A percentile compares a stretch with the other conserved stretches of the same genome.
phyloP scores from a whole-genome alignment of 2,329 filamentous ascomycete genomes.

The Colletotrichum noveboracense region DNA sequence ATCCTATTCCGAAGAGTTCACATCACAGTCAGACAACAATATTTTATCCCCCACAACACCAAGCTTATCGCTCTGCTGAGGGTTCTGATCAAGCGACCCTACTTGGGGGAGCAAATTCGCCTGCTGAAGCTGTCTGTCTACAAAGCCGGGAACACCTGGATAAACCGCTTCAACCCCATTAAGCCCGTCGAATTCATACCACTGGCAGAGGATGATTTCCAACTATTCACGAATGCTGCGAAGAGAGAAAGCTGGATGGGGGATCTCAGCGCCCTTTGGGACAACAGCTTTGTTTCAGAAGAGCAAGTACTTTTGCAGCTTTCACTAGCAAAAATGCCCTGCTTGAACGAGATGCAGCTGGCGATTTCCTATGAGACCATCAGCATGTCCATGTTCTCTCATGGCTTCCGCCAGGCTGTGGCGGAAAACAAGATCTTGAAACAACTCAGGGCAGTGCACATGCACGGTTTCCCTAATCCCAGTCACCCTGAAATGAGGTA shows the following conservation, averaged over 20 bases:
- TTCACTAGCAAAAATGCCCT: not conserved
- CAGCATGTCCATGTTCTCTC: not conserved
- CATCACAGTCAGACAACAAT: not conserved
- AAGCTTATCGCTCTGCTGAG: too few relatives aligned
- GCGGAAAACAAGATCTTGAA: not conserved
- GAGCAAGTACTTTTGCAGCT: not conserved
- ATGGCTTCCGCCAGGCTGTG: not conserved
- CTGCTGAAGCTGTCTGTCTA: not conserved
- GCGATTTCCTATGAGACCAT: too few relatives aligned
- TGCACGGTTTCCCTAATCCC: not conserved
- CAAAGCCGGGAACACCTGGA: too few relatives aligned
- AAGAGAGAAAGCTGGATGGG: not conserved
- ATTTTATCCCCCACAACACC: too few relatives aligned
- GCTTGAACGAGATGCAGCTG: not conserved
- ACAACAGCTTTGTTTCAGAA: too few relatives aligned
- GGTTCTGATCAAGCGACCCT: not conserved
- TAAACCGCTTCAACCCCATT: too few relatives aligned
- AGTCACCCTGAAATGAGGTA: accelerated
- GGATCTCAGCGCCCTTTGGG: too few relatives aligned
- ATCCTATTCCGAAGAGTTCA: not conserved
- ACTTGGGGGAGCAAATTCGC: not conserved
- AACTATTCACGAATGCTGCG: not conserved
- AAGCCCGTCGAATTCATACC: too few relatives aligned
- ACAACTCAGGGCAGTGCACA: not conserved
- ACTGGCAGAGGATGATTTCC: not conserved